A percentile compares a stretch with the other conserved stretches of the same genome.
Conservation (phyloP, 2,329 filamentous ascomycete genomes). For the Sordariomycetes sp. region DNA sequence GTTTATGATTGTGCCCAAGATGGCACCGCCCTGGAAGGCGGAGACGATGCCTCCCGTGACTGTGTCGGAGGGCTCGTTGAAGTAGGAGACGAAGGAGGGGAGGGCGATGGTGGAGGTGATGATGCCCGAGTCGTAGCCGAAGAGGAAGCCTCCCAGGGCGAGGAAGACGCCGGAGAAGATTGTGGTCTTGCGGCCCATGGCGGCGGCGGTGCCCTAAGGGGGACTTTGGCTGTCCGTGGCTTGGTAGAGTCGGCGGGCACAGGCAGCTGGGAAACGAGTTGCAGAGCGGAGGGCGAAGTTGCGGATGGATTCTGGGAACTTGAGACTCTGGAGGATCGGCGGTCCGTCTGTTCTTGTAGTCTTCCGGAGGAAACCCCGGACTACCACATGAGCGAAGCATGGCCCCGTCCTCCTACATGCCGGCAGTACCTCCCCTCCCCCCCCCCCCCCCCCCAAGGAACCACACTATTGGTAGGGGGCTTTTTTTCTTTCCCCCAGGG, state of each 20-base stretch:
- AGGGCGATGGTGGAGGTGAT: constrained; percentile 20
- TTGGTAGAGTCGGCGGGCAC: not conserved
- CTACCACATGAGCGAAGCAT: too few relatives aligned
- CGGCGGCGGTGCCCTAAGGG: not conserved
- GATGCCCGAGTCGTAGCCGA: constrained; percentile 34
- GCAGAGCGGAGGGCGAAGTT: too few relatives aligned
- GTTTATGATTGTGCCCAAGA: constrained; percentile 14
- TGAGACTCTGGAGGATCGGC: too few relatives aligned
- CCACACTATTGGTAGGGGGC: too few relatives aligned
- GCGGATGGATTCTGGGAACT: too few relatives aligned
- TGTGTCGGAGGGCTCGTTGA: constrained; percentile 19
- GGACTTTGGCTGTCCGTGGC: not conserved
- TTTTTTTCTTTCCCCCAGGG: too few relatives aligned
- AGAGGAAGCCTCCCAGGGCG: constrained; percentile 15
- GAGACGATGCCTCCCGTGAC: constrained; percentile 13
- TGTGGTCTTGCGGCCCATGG: constrained; percentile 4
- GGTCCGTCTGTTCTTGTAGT: too few relatives aligned
- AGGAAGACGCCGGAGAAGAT: constrained; percentile 13
- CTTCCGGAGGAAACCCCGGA: too few relatives aligned
- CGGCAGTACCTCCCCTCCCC: too few relatives aligned
- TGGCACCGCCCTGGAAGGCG: constrained; percentile 14
- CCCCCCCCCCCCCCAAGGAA: too few relatives aligned
- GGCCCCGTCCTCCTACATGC: too few relatives aligned
- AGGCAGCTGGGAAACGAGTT: too few relatives aligned
- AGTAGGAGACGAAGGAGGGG: constrained; percentile 22